Evolutionary conservation across 139 green algal genomes (phyloP).

Genomic region (Microglena sp.): DNA sequence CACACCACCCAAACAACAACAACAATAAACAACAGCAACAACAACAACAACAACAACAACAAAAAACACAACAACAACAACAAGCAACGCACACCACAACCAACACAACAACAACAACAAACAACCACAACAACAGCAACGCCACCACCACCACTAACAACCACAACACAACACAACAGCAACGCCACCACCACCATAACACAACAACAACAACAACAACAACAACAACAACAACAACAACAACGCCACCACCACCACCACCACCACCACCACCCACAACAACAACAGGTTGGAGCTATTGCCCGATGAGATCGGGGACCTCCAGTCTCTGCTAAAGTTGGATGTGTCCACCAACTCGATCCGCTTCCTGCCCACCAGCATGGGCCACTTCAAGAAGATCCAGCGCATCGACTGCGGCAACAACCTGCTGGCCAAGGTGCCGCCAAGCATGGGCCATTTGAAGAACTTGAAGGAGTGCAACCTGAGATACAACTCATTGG

Average conservation of each 20-base stretch:
- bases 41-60: too few relatives aligned
- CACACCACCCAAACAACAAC: too few relatives aligned
- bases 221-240: background rate
- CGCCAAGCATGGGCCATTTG: conserved; percentile 59
- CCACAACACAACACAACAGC: too few relatives aligned
- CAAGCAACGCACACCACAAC: too few relatives aligned
- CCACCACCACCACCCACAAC: too few relatives aligned
- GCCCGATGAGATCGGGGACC: conserved; percentile 58
- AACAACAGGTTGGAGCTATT: conserved; percentile 70
- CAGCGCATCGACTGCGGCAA: conserved; percentile 59
- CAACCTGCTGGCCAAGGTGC: conserved; percentile 62
- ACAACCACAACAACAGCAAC: too few relatives aligned
- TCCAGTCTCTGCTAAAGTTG: conserved; percentile 54
- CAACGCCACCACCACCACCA: too few relatives aligned
- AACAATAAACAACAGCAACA: too few relatives aligned
- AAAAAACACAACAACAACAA: too few relatives aligned
- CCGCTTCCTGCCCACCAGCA: conserved; percentile 45
- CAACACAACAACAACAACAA: too few relatives aligned
- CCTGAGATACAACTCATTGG: conserved; percentile 73
- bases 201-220: background rate
- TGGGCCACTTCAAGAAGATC: conserved; percentile 57
- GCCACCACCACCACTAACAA: too few relatives aligned
- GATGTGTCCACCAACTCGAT: conserved; percentile 74
- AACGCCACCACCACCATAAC: too few relatives aligned
- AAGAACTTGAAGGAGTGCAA: conserved; percentile 71